Evolutionary conservation across 805 yeast genomes (phyloP).

Genomic region (Metschnikowia arizonensis): DNA sequence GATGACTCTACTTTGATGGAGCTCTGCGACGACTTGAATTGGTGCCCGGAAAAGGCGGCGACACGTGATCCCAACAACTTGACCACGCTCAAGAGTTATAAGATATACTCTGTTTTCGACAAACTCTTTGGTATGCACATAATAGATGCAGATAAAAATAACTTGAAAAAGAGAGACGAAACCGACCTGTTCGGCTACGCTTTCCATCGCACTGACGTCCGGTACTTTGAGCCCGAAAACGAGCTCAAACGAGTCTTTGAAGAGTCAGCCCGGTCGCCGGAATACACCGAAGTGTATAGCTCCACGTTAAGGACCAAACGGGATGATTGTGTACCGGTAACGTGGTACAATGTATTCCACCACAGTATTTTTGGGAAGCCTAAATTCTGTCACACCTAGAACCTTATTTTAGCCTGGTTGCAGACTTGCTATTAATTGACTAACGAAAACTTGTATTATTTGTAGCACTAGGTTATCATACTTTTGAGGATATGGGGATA

Average conservation of each 20-base stretch:
- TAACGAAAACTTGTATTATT: no score
- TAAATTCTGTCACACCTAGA: slow-evolving; percentile 26
- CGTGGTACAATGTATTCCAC: slow-evolving; percentile 51
- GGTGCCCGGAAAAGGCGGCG: background rate
- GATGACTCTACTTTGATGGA: background rate
- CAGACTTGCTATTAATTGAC: background rate
- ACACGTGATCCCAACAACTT: background rate
- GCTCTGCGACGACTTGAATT: background rate
- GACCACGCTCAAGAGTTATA: background rate
- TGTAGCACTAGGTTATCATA: no score
- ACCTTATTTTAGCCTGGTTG: background rate
- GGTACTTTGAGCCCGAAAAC: background rate
- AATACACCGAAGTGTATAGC: background rate
- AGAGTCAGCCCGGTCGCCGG: slow-evolving; percentile 1
- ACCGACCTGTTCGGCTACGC: slow-evolving; percentile 6
- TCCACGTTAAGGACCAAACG: background rate
- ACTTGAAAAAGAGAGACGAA: background rate
- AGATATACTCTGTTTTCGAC: slow-evolving; percentile 1
- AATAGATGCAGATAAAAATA: no score
- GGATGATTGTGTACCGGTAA: slow-evolving; percentile 43
- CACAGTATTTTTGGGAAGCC: slow-evolving; percentile 49
- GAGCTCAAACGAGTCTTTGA: slow-evolving; percentile 1
- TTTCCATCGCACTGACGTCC: slow-evolving; percentile 12
- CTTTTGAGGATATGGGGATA: background rate
- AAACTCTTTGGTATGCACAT: slow-evolving; percentile 2